A percentile compares a stretch with the other conserved stretches of the same genome.
phyloP scores from a whole-genome alignment of 1,139 yeast genomes.

The Candida tetrigidarum region DNA sequence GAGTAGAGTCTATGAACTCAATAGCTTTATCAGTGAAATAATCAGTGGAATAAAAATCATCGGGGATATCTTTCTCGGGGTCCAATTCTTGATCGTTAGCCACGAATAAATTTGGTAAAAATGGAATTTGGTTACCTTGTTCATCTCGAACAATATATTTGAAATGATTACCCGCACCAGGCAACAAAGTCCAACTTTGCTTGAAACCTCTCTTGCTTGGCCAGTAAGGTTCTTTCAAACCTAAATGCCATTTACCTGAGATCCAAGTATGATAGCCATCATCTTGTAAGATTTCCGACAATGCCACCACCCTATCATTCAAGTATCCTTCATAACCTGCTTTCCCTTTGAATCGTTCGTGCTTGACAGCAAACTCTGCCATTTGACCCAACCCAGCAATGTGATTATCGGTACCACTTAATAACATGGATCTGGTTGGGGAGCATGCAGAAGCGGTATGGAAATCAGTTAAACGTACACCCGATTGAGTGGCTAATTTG shows the following conservation, averaged over 20 bases:
- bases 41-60: slow-evolving; percentile 51
- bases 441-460: slow-evolving; percentile 71
- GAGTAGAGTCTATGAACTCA: slow-evolving; percentile 34
- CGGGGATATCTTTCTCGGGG: slow-evolving; percentile 41
- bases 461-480: slow-evolving; percentile 57
- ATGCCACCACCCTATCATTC: slow-evolving; percentile 54
- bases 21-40: slow-evolving; percentile 61
- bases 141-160: slow-evolving; percentile 47
- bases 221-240: slow-evolving; percentile 51
- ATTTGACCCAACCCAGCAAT: slow-evolving; percentile 65
- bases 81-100: slow-evolving; percentile 40
- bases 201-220: slow-evolving; percentile 58
- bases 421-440: slow-evolving; percentile 64
- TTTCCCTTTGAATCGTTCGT: slow-evolving; percentile 42
- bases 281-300: slow-evolving; percentile 55
- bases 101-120: slow-evolving; percentile 39
- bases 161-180: slow-evolving; percentile 64
- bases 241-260: slow-evolving; percentile 66
- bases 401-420: slow-evolving; percentile 65
- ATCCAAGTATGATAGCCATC: slow-evolving; percentile 50
- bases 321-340: slow-evolving; percentile 64
- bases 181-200: slow-evolving; percentile 51
- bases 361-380: slow-evolving; percentile 49
- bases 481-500: slow-evolving; percentile 41
- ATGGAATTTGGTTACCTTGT: slow-evolving; percentile 26